phyloP scores from a whole-genome alignment of 805 yeast species.

The Nakazawaea laoshanensis region DNA sequence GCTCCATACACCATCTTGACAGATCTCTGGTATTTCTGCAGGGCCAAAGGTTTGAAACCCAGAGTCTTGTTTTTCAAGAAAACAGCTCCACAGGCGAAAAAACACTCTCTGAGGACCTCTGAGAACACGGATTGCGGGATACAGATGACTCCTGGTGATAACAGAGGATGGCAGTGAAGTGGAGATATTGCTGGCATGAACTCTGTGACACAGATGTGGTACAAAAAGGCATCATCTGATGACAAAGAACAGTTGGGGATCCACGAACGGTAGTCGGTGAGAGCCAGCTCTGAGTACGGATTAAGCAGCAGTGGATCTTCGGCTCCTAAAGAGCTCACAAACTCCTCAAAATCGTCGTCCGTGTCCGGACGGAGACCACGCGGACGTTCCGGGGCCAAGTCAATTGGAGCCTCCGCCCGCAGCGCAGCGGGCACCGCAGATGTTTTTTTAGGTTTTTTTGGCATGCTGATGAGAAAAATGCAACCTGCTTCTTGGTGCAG shows the following conservation, averaged over 20 bases:
- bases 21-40: slow-evolving; percentile 17
- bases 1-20: slow-evolving; percentile 15
- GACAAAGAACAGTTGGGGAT: slow-evolving; percentile 12
- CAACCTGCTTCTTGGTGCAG: neutral
- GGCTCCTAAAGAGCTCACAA: no score
- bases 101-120: slow-evolving; percentile 21
- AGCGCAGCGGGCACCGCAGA: no score
- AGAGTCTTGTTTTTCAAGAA: slow-evolving; percentile 24
- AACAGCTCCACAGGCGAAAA: slow-evolving; percentile 32
- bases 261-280: slow-evolving; percentile 10
- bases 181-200: slow-evolving; percentile 10
- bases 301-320: slow-evolving; percentile 2
- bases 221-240: slow-evolving; percentile 12
- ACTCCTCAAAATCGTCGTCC: no score
- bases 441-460: no score
- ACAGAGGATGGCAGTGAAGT: slow-evolving; percentile 20
- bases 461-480: slow-evolving; percentile 2
- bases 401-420: no score
- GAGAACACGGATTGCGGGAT: slow-evolving; percentile 26
- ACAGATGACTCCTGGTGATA: slow-evolving; percentile 32
- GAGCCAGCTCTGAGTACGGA: slow-evolving; percentile 3
- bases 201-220: slow-evolving; percentile 10
- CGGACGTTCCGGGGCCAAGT: no score
- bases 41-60: slow-evolving; percentile 17
- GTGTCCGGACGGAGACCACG: no score